A percentile compares a stretch with the other conserved stretches of the same genome.
phyloP scores from a whole-genome alignment of 2,329 filamentous ascomycete genomes.

The Alternaria brassicae region DNA sequence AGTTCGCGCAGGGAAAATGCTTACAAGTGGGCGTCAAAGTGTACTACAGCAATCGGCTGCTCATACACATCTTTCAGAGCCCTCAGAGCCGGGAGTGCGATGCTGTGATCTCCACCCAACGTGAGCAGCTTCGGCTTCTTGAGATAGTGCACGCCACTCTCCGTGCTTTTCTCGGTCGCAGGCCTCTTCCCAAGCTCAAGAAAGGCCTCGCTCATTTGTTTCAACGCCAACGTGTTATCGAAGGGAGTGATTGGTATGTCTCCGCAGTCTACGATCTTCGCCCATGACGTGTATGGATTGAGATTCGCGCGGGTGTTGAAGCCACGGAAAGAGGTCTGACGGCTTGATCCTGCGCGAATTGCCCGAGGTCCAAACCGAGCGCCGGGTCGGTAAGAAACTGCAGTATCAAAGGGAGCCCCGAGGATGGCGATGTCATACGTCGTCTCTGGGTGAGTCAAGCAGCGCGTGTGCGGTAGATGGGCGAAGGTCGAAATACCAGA shows the following conservation, averaged over 20 bases:
- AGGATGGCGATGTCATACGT: slow-evolving; percentile 58
- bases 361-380: slow-evolving; percentile 83
- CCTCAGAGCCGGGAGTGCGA: slow-evolving; percentile 59
- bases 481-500: slow-evolving; percentile 69
- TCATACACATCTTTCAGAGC: slow-evolving; percentile 56
- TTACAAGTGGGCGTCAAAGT: slow-evolving; percentile 67
- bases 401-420: slow-evolving; percentile 59
- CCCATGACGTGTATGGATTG: slow-evolving; percentile 84
- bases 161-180: slow-evolving; percentile 44
- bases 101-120: slow-evolving; percentile 59
- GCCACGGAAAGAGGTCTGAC: slow-evolving; percentile 80
- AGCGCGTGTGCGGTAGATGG: slow-evolving; percentile 57
- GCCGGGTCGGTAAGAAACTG: slow-evolving; percentile 54
- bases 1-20: background rate
- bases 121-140: slow-evolving; percentile 57
- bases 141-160: slow-evolving; percentile 52
- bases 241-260: slow-evolving; percentile 88
- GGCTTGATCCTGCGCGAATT: slow-evolving; percentile 81
- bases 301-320: slow-evolving; percentile 83
- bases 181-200: slow-evolving; percentile 67
- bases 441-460: slow-evolving; percentile 55
- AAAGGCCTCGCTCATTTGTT: slow-evolving; percentile 85
- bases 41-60: slow-evolving; percentile 57
- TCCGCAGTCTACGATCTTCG: slow-evolving; percentile 83
- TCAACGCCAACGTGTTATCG: slow-evolving; percentile 80